Base-by-base conservation (phyloP, 1,284 basidiomycete species). In the Afroboletus lepidellus region DNA sequence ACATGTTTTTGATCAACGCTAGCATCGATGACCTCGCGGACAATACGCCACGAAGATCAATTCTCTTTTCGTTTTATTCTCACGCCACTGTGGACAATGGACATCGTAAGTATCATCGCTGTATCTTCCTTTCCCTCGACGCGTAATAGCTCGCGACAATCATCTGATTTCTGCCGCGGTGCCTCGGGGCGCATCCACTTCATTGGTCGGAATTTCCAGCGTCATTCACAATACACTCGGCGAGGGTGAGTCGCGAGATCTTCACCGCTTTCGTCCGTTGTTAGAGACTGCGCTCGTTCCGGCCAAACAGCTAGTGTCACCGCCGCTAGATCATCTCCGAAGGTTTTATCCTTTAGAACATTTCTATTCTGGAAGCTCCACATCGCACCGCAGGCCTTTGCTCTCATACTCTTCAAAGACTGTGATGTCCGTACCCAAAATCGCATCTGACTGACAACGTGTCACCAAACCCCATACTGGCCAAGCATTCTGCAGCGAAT, bases 311-410 rank as follows among this genome's bases (percentile, higher is more conserved):
- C 16, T n/a, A 34, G 16, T 34, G 16, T 18, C 15, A 34, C n/a
- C 5, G 33, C 33, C n/a, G n/a, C 33, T n/a, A 34, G 8, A n/a
- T 18, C 33, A 15, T 32, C 15, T 9, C 8, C 3, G 90, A 94
- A 67, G 92, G 92, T 1, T 93, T 93, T 69, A 81, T 94, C 59
- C 79, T 86, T 20, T 20, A 16, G 33, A n/a, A 34, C 9, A 34
- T 34, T 8, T n/a, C 16, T 34, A 20, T 21, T 21, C 21, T 24
- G 37, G 37, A 13, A 38, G 2, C n/a, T n/a, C n/a, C n/a, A n/a
- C n/a, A n/a, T n/a, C n/a, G n/a, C n/a, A n/a, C n/a, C n/a, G n/a
- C n/a, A n/a, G n/a, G n/a, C n/a, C n/a, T n/a, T n/a, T n/a, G n/a
- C n/a, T n/a, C 30, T 32, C 30, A 32, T 32, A 32, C 13, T 32